Evolutionary conservation across 192 early-diverging fungal genomes (phyloP), one percentile per base, ranked within the genome.

Genomic region (Bifiguratus adelaidae): DNA sequence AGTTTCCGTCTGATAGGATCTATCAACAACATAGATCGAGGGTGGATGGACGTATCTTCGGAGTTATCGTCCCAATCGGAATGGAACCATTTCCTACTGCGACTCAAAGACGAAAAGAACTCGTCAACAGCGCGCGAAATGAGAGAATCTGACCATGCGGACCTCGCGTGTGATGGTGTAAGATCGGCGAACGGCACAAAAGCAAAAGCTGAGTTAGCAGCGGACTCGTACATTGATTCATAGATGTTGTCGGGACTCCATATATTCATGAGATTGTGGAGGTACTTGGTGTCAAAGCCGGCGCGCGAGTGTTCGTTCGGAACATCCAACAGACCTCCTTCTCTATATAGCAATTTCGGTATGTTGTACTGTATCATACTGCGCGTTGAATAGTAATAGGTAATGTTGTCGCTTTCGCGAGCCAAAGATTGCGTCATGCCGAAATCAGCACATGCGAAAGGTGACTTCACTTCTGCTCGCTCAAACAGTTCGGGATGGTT

Each of bases 401-500:
- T 67, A 3, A 81, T 29, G 12, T 64, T 43, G n/a, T 81, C 74
- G 12, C 63, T 61, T 47, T 82, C 85, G 7, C 81, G 73, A 19
- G 70, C 58, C 21, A 85, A 56, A 13, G 81, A 77, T 0, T 67
- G 70, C 2, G 81, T 83, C 5, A 58, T 53, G 24, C 74, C 73
- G 28, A 77, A 85, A 3, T 53, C 44, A 44, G 77, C 79, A 6
- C 76, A 61, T 5, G 79, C 62, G 47, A 80, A 73, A 2, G 90
- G 90, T 1, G 80, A 68, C 5, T 74, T 61, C n/a, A 89, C 85
- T 48, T 86, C 82, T 2, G 85, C 87, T 26, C 90, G 78, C 58
- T 88, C 88, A 71, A 90, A 88, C 28, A 90, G 56, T 57, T 90
- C 88, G 1, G 88, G 88, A 63, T 90, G 88, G 45, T 88, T 90